Conservation (phyloP, 768 basidiomycete genomes). For the Lanmaoa pseudosensibilis region DNA sequence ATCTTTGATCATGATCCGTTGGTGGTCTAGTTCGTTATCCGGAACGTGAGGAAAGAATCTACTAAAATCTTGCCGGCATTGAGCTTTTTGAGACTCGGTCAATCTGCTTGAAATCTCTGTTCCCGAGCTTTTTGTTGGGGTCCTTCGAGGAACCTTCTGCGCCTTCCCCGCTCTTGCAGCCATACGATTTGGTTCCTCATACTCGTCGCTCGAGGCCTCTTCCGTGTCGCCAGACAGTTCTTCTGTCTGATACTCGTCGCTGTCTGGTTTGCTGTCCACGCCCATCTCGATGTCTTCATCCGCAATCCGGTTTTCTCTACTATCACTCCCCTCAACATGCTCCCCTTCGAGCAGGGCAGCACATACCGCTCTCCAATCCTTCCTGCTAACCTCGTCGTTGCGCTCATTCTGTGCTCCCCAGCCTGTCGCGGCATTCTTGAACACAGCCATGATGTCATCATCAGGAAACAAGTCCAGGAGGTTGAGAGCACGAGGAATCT, state of each 20-base stretch:
- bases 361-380: slow-evolving; percentile 82
- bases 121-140: slow-evolving; percentile 1
- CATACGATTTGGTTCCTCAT: slow-evolving; percentile 18
- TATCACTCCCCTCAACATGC: slow-evolving; percentile 25
- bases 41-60: slow-evolving; percentile 69
- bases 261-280: slow-evolving; percentile 32
- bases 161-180: slow-evolving; percentile 10
- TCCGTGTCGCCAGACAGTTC: slow-evolving; percentile 27
- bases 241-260: slow-evolving; percentile 28
- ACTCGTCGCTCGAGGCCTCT: slow-evolving; percentile 33
- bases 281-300: slow-evolving; percentile 22
- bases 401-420: slow-evolving; percentile 48
- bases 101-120: slow-evolving; percentile 27
- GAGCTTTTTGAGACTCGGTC: slow-evolving; percentile 52
- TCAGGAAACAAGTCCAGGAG: slow-evolving; percentile 65
- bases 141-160: slow-evolving; percentile 1
- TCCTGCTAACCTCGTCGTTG: slow-evolving; percentile 49
- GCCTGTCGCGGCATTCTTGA: slow-evolving; percentile 72
- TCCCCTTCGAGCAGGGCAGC: slow-evolving; percentile 62
- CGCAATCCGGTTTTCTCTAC: slow-evolving; percentile 7
- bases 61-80: slow-evolving; percentile 59
- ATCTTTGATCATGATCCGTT: slow-evolving; percentile 67
- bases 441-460: slow-evolving; percentile 71
- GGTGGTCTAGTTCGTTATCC: slow-evolving; percentile 45
- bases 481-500: slow-evolving; percentile 62